phyloP scores from a whole-genome alignment of 805 yeast genomes.

The Candida berthetii region DNA sequence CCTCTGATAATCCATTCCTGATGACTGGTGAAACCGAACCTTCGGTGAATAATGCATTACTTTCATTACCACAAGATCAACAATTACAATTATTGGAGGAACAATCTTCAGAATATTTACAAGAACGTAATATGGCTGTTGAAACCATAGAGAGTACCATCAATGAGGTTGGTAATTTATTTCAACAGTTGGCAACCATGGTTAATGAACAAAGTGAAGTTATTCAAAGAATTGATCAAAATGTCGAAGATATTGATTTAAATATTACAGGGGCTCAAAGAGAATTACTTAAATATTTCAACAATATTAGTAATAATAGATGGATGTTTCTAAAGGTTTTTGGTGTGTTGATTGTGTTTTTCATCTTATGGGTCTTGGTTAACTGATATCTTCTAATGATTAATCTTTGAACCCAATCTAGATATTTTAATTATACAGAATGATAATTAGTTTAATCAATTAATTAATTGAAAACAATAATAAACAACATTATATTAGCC shows the following conservation, averaged over 20 bases:
- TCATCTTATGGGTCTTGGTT: slow-evolving; percentile 73
- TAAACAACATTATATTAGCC: too few species aligned
- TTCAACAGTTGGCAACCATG: slow-evolving; percentile 95
- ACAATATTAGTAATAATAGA: slow-evolving; percentile 80
- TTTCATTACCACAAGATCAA: slow-evolving; percentile 84
- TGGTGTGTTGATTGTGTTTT: slow-evolving; percentile 76
- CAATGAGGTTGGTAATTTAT: slow-evolving; percentile 91
- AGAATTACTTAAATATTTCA: slow-evolving; percentile 84
- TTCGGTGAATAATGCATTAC: slow-evolving; percentile 24
- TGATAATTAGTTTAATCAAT: too few species aligned
- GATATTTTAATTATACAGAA: too few species aligned
- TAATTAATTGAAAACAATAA: too few species aligned
- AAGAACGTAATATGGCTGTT: slow-evolving; percentile 82
- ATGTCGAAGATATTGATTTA: slow-evolving; percentile 87
- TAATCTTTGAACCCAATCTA: slow-evolving; percentile 4
- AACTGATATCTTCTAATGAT: slow-evolving; percentile 45
- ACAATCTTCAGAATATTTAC: slow-evolving; percentile 62
- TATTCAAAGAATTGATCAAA: slow-evolving; percentile 90
- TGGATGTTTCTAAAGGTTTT: slow-evolving; percentile 90
- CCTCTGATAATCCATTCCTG: slow-evolving; percentile 32
- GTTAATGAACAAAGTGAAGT: slow-evolving; percentile 96
- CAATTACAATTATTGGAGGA: slow-evolving; percentile 79
- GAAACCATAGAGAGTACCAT: slow-evolving; percentile 97
- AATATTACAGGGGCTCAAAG: slow-evolving; percentile 93
- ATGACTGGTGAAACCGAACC: slow-evolving; percentile 12